phyloP scores from a whole-genome alignment of 2,329 filamentous ascomycete genomes.

The Ascochyta viciae-villosae region DNA sequence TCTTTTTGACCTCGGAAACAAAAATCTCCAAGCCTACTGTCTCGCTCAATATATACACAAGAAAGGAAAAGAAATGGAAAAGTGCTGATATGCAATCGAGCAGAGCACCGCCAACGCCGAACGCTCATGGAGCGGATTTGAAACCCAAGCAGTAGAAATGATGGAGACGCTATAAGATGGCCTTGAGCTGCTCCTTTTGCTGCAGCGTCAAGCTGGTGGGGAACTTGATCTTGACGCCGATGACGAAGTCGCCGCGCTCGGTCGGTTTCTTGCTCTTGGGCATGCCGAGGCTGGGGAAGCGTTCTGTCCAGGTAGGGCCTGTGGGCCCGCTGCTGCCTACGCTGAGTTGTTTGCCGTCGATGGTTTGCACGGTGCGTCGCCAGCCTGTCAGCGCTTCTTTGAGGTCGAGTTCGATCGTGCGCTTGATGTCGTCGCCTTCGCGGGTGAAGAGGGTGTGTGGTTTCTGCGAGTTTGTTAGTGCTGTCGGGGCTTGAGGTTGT shows the following conservation, averaged over 20 bases:
- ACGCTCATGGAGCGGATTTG: slow-evolving; percentile 14
- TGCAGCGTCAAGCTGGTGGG: slow-evolving; percentile 75
- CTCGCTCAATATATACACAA: not conserved
- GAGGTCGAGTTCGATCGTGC: slow-evolving; percentile 79
- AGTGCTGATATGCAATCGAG: not conserved
- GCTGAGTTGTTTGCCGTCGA: slow-evolving; percentile 85
- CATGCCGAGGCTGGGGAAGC: slow-evolving; percentile 90
- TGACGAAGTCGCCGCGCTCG: slow-evolving; percentile 84
- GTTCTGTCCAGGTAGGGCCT: slow-evolving; percentile 80
- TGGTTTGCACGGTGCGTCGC: slow-evolving; percentile 89
- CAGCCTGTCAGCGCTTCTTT: slow-evolving; percentile 96
- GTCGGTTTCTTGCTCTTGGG: slow-evolving; percentile 88
- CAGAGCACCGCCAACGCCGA: slow-evolving; percentile 27
- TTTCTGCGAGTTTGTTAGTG: slow-evolving; percentile 66
- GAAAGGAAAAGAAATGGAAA: not conserved
- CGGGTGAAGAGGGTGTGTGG: slow-evolving; percentile 82
- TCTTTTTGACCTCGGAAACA: not conserved
- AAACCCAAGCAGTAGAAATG: not conserved
- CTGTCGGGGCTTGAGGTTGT: not conserved
- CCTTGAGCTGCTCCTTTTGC: slow-evolving; percentile 82
- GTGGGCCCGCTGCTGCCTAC: slow-evolving; percentile 85
- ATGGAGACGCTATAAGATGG: slow-evolving; percentile 66
- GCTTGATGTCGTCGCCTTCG: slow-evolving; percentile 85
- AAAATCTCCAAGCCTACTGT: not conserved
- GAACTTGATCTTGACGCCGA: slow-evolving; percentile 93